Evolutionary conservation across 768 basidiomycete genomes (phyloP), one percentile per base, ranked within the genome.

Genomic region (Mycena pura): DNA sequence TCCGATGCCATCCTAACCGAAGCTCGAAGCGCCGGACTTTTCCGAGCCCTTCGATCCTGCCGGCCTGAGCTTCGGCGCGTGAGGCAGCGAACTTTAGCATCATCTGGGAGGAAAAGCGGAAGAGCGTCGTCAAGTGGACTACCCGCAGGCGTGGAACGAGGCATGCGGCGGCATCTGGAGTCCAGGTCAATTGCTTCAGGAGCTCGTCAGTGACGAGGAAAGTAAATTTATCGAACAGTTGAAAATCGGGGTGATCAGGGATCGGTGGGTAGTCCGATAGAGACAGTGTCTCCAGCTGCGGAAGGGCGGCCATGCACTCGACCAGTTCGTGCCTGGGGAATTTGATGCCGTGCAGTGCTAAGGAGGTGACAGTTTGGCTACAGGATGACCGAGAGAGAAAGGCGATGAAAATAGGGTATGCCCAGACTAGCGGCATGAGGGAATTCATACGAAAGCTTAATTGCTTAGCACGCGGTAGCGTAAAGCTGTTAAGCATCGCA

Each of bases 121-220:
- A 45, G 24, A 52, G 41, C 19, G 49, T 44, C 3, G 50, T 21
- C 15, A 41, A 46, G 15, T 6, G 22, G 25, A 52, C 19, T 8
- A 44, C 39, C 11, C 40, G 49, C 22, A 60, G 58, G 27, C n/a
- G 47, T 11, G 58, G 58, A 21, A 39, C 15, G 9, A 60, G 47
- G 25, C 21, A 15, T 13, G 46, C 22, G 10, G n/a, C 17, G 9
- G 46, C 22, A 27, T 49, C 56, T 8, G 45, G 5, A 9, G 46
- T 49, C 38, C 6, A 22, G 9, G 47, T 49, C 28, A 59, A 40
- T 6, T n/a, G 19, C 19, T 17, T 2, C 11, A 60, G 44, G 6
- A 60, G 39, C 7, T 27, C n/a, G 41, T 60, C 43, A 6, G 58
- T 52, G 34, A 60, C 8, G 31, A 60, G 14, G 19, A 60, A 24